These are phyloP conservation scores for Globisporangium lucens DNA, from an alignment of 352 stramenopile genomes.

Conservation along the genomic window DNA sequence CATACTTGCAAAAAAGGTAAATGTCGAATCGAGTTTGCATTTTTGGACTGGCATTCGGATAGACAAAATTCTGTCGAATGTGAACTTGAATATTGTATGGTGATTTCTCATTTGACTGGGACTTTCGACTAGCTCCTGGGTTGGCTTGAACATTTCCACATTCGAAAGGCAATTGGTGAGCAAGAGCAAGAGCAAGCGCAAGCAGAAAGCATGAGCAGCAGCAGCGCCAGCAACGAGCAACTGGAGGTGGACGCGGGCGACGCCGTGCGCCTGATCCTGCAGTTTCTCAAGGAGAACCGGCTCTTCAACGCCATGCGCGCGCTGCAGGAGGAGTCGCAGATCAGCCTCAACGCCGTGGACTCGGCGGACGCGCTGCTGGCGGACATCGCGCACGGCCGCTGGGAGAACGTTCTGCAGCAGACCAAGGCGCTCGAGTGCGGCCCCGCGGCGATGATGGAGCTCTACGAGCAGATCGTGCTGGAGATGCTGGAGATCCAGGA, in stretches of 20 bases:
- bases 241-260: slow-evolving; percentile 72
- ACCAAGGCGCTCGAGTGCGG: slow-evolving; percentile 71
- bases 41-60: not conserved
- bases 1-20: not conserved
- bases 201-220: slow-evolving; percentile 7
- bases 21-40: not conserved
- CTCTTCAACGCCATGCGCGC: slow-evolving; percentile 78
- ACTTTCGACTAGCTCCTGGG: not conserved
- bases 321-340: slow-evolving; percentile 86
- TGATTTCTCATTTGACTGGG: not conserved
- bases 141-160: not conserved
- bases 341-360: slow-evolving; percentile 87
- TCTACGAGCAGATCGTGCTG: slow-evolving; percentile 88
- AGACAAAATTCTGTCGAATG: not conserved
- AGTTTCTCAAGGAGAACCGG: slow-evolving; percentile 91
- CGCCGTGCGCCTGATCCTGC: slow-evolving; percentile 87
- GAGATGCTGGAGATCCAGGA: slow-evolving; percentile 88
- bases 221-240: slow-evolving; percentile 17
- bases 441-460: slow-evolving; percentile 63
- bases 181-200: not conserved
- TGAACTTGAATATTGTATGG: not conserved
- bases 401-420: slow-evolving; percentile 90
- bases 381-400: slow-evolving; percentile 83
- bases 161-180: not conserved
- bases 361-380: slow-evolving; percentile 70